A percentile compares a stretch with the other conserved stretches of the same genome.
Conservation (phyloP, 306 rosid species). For the Quercus wislizeni region DNA sequence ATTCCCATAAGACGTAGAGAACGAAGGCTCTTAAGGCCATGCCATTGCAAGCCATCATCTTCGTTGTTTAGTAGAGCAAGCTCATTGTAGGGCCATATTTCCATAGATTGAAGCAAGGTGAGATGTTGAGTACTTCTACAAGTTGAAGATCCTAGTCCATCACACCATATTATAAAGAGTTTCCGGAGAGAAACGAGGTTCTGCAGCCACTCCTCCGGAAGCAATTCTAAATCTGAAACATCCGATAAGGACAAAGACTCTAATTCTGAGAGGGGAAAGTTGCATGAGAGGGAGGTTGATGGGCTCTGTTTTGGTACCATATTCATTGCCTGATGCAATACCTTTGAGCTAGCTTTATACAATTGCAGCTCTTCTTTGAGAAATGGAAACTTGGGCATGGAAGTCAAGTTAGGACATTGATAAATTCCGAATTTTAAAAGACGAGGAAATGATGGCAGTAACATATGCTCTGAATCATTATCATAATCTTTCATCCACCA, state of each 20-base stretch:
- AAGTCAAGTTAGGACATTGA: too few relatives aligned
- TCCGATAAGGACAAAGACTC: too few relatives aligned
- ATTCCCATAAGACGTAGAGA: neutral
- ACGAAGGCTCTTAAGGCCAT: neutral
- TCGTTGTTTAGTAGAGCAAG: neutral
- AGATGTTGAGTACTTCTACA: neutral
- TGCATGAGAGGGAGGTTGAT: too few relatives aligned
- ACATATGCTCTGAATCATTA: neutral
- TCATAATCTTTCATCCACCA: slow-evolving; percentile 10
- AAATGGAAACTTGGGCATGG: too few relatives aligned
- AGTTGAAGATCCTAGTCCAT: neutral
- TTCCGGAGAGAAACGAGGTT: neutral
- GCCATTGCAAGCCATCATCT: neutral
- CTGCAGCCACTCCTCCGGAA: too few relatives aligned
- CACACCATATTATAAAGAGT: slow-evolving; percentile 4
- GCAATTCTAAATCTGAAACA: too few relatives aligned
- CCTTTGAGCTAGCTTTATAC: too few relatives aligned
- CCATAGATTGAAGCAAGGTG: slow-evolving; percentile 5
- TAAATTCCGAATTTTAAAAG: neutral
- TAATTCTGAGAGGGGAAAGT: too few relatives aligned
- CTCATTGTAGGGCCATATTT: neutral
- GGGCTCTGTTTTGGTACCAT: too few relatives aligned
- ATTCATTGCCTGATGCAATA: too few relatives aligned
- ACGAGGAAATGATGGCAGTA: neutral
- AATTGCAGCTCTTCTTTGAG: too few relatives aligned